phyloP scores from a whole-genome alignment of 345 rosid species.

The Populus euphratica region DNA sequence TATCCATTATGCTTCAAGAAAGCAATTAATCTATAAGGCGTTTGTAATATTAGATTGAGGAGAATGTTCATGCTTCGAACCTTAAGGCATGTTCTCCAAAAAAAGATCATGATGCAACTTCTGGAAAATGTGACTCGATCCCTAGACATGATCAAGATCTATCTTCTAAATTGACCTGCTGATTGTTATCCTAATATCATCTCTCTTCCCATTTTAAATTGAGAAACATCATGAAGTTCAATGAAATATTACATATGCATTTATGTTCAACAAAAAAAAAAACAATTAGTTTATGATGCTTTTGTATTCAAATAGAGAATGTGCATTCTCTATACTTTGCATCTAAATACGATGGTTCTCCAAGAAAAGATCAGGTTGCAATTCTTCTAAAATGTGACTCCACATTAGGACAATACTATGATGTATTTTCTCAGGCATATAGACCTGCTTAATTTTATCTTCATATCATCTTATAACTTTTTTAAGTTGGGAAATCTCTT shows the following conservation, averaged over 20 bases:
- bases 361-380: slow-evolving; percentile 7
- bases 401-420: slow-evolving; percentile 6
- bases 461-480: not conserved
- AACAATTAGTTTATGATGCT: not conserved
- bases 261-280: not conserved
- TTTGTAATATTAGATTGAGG: slow-evolving; percentile 6
- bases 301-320: not conserved
- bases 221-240: not conserved
- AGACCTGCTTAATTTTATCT: not conserved
- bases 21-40: not conserved
- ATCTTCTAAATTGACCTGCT: slow-evolving; percentile 4
- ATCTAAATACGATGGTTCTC: slow-evolving; percentile 6
- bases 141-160: slow-evolving; percentile 11
- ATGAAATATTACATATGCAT: not conserved
- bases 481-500: not conserved
- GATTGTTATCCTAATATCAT: no score
- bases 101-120: slow-evolving; percentile 11
- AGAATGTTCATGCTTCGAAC: slow-evolving; percentile 11
- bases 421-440: slow-evolving; percentile 16
- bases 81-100: slow-evolving; percentile 4
- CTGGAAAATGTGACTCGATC: not conserved
- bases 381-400: not conserved
- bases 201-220: no score
- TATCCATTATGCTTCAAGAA: not conserved
- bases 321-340: not conserved